Evolutionary conservation across 2,329 filamentous ascomycete genomes (phyloP).

Genomic region (Metarhizium sp.): DNA sequence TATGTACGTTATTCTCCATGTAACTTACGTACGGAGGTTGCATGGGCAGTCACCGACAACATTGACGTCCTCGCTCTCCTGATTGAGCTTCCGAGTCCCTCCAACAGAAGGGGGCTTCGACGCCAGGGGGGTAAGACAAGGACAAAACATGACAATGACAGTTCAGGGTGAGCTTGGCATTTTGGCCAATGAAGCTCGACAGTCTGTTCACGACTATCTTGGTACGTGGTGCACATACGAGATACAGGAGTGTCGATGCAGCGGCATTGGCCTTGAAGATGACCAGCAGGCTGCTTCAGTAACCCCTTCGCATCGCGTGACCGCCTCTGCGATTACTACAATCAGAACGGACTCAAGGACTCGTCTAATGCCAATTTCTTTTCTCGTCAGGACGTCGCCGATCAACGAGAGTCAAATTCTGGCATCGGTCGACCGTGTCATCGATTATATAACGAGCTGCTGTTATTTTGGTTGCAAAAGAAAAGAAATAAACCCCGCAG

Average conservation of each 20-base stretch:
- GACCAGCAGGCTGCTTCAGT: not conserved
- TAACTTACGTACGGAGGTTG: too few species aligned
- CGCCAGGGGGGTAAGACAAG: not conserved
- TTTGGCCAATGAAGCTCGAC: not conserved
- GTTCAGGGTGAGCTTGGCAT: not conserved
- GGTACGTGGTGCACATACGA: too few species aligned
- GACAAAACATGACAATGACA: not conserved
- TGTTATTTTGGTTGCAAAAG: too few species aligned
- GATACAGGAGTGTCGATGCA: too few species aligned
- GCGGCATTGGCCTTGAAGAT: not conserved
- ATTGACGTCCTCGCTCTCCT: too few species aligned
- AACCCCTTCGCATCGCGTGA: not conserved
- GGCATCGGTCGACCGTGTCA: too few species aligned
- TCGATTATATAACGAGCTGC: too few species aligned
- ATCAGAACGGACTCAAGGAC: not conserved
- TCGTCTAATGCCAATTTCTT: not conserved
- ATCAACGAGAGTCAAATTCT: not conserved
- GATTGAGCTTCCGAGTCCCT: not conserved
- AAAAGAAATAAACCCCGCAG: not conserved
- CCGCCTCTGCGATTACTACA: not conserved
- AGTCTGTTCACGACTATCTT: not conserved
- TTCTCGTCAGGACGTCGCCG: not conserved
- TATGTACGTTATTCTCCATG: too few species aligned
- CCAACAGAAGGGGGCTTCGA: not conserved
- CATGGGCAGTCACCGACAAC: too few species aligned